A percentile compares a stretch with the other conserved stretches of the same genome.
Conservation (phyloP, 495 filamentous ascomycete genomes). For the Penicillium daleae region DNA sequence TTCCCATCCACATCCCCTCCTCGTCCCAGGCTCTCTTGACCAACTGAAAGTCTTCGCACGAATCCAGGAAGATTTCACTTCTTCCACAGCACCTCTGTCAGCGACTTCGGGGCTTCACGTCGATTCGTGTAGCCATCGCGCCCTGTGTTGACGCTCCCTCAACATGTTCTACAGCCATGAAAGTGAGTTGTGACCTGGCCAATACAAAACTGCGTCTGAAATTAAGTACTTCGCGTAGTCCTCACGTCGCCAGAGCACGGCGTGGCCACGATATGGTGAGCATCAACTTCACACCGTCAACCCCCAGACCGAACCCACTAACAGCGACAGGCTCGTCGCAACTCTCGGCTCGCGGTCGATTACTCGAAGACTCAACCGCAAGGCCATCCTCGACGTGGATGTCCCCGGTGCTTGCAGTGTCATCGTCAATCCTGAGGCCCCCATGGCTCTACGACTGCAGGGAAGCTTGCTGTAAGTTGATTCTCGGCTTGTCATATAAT, state of each 20-base stretch:
- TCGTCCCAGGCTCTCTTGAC: not conserved
- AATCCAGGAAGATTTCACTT: not conserved
- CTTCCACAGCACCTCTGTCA: not conserved
- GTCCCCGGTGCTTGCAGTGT: constrained; percentile 84
- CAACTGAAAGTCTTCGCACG: not conserved
- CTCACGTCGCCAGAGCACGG: constrained; percentile 87
- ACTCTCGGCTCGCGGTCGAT: constrained; percentile 79
- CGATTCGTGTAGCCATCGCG: not conserved
- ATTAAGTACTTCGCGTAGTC: constrained; percentile 55
- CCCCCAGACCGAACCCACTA: not conserved
- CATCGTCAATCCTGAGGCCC: constrained; percentile 81
- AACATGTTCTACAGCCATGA: constrained; percentile 93
- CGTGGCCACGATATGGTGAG: constrained; percentile 90
- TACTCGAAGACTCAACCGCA: constrained; percentile 77
- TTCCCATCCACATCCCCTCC: not conserved
- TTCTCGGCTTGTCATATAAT: not conserved
- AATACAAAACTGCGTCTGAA: constrained; percentile 17
- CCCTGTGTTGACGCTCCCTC: constrained; percentile 6
- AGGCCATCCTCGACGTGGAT: constrained; percentile 86
- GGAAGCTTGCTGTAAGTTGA: constrained; percentile 74
- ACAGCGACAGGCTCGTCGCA: constrained; percentile 75
- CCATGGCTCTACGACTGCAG: constrained; percentile 90
- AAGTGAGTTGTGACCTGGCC: constrained; percentile 50
- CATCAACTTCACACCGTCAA: not conserved
- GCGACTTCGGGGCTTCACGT: not conserved